Evolutionary conservation across 257 asterid species (phyloP).

Genomic region (Nicotiana paniculata): DNA sequence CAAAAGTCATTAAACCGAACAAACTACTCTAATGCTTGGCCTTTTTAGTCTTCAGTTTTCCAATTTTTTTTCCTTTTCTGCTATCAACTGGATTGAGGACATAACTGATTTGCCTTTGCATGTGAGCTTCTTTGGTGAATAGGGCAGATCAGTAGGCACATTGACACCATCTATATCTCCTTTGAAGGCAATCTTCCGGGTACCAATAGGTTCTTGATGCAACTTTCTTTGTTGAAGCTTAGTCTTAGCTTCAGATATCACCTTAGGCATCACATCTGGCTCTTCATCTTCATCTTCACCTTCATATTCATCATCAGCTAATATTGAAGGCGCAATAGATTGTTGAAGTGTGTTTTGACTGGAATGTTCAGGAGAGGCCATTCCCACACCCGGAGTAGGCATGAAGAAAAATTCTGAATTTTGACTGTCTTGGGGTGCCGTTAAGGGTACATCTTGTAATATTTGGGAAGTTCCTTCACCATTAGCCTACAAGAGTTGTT

Average conservation of each 20-base stretch:
- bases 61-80: background rate
- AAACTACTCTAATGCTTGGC: background rate
- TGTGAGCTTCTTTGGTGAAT: background rate
- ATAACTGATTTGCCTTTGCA: background rate
- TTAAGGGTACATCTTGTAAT: background rate
- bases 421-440: background rate
- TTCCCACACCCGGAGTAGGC: background rate
- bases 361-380: background rate
- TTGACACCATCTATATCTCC: background rate
- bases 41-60: background rate
- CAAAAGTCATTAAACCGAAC: too few relatives aligned
- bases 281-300: background rate
- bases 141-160: background rate
- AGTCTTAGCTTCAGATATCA: background rate
- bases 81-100: background rate
- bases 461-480: too few relatives aligned
- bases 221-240: background rate
- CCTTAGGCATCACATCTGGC: background rate
- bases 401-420: background rate
- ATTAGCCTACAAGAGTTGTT: too few relatives aligned
- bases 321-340: background rate
- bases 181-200: background rate
- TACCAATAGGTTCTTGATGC: background rate
- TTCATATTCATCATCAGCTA: too few relatives aligned
- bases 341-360: background rate